Evolutionary conservation across 2,329 filamentous ascomycete genomes (phyloP).

Genomic region (Paraconiothyrium sp.): DNA sequence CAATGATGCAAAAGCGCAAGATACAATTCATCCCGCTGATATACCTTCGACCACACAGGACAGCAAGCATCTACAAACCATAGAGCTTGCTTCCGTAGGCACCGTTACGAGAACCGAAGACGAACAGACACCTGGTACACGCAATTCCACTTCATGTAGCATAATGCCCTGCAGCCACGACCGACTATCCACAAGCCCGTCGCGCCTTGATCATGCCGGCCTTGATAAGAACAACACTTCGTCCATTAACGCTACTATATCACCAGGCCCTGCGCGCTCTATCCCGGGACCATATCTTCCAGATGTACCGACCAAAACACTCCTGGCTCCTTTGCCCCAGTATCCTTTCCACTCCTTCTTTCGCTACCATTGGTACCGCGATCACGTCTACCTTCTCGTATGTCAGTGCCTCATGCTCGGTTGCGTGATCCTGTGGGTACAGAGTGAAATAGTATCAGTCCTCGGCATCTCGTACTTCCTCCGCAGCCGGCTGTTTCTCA

Average conservation of each 20-base stretch:
- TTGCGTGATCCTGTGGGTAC: conserved; percentile 28
- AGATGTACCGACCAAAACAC: neutral
- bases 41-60: conserved; percentile 1
- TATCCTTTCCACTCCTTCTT: conserved; percentile 26
- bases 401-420: conserved; percentile 16
- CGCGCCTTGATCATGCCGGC: neutral
- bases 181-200: neutral
- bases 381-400: conserved; percentile 6
- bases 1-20: conserved; percentile 31
- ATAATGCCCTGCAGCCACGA: conserved; percentile 23
- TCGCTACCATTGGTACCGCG: neutral
- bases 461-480: conserved; percentile 32
- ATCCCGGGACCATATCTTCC: neutral
- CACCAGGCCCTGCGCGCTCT: too few species aligned
- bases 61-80: neutral
- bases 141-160: conserved; percentile 18
- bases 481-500: conserved; percentile 29
- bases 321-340: conserved; percentile 15
- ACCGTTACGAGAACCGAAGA: conserved; percentile 2
- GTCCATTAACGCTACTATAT: neutral
- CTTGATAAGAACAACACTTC: neutral
- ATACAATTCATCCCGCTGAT: conserved; percentile 1
- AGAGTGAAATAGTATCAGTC: conserved; percentile 24
- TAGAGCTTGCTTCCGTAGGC: neutral
- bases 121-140: conserved; percentile 2